These are phyloP conservation scores for Colletotrichum lupini DNA, from an alignment of 2,329 filamentous ascomycete species.

Conservation along the genomic window DNA sequence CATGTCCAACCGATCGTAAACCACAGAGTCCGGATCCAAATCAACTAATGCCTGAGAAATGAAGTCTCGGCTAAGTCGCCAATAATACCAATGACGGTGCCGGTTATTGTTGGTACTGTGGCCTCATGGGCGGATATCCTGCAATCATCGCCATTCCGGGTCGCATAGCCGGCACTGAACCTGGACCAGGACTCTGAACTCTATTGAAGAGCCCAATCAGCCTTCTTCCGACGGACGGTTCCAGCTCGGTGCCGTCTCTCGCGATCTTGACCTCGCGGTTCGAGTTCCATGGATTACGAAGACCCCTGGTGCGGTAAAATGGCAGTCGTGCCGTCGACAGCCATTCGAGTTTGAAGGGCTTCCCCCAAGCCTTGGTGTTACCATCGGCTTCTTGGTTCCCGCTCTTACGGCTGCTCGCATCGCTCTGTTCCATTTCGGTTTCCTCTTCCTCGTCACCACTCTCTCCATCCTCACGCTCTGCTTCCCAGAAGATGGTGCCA, in stretches of 20 bases:
- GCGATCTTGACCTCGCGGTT: slow-evolving; percentile 97
- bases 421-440: slow-evolving; percentile 56
- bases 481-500: slow-evolving; percentile 98
- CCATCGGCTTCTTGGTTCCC: slow-evolving; percentile 53
- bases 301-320: slow-evolving; percentile 87
- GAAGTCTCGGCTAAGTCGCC: neutral
- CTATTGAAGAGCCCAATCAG: slow-evolving; percentile 83
- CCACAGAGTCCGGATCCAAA: neutral
- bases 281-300: slow-evolving; percentile 94
- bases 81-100: neutral
- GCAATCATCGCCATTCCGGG: slow-evolving; percentile 49
- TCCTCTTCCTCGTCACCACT: slow-evolving; percentile 59
- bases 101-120: slow-evolving; percentile 46
- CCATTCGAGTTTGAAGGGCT: slow-evolving; percentile 93
- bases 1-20: slow-evolving; percentile 4
- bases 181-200: slow-evolving; percentile 51
- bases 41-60: neutral
- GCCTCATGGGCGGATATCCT: slow-evolving; percentile 51
- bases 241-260: slow-evolving; percentile 91
- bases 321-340: slow-evolving; percentile 84
- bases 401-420: slow-evolving; percentile 43
- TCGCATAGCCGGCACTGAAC: slow-evolving; percentile 41
- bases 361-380: slow-evolving; percentile 80
- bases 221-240: slow-evolving; percentile 81
- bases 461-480: slow-evolving; percentile 68